phyloP scores from a whole-genome alignment of 768 basidiomycete species.

The Antrodiella citrinella region DNA sequence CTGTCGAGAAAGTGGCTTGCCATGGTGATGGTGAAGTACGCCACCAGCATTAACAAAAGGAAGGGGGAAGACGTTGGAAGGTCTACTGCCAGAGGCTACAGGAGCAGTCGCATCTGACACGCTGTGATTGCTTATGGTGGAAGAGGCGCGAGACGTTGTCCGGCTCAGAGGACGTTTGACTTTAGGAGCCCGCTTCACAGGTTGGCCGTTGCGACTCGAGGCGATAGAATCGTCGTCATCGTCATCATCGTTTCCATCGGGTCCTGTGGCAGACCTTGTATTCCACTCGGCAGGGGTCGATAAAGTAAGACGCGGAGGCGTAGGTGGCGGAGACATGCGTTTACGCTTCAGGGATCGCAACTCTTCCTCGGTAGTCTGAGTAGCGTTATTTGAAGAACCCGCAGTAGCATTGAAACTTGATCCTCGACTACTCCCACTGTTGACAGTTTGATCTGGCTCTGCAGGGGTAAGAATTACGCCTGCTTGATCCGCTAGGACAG shows the following conservation, averaged over 20 bases:
- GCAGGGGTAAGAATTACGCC: too few species aligned
- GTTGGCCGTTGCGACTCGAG: background rate
- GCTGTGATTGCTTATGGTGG: conserved; percentile 9
- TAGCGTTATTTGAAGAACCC: background rate
- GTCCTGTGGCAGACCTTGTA: conserved; percentile 11
- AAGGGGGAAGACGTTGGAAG: conserved; percentile 6
- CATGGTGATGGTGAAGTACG: conserved; percentile 21
- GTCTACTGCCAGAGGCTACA: conserved; percentile 5
- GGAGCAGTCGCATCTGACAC: conserved; percentile 17
- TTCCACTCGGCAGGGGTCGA: conserved; percentile 15
- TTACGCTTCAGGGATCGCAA: conserved; percentile 8
- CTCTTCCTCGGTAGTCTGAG: background rate
- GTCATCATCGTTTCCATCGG: conserved; percentile 2
- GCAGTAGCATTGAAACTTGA: background rate
- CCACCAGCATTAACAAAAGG: conserved; percentile 21
- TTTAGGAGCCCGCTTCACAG: background rate
- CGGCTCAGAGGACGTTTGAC: background rate
- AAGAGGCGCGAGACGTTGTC: background rate
- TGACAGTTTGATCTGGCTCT: background rate
- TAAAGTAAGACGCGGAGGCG: conserved; percentile 5
- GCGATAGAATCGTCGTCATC: background rate
- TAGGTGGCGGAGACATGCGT: conserved; percentile 3
- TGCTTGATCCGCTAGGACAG: too few species aligned
- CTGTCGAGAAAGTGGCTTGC: background rate
- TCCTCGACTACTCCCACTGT: background rate